Evolutionary conservation across 306 rosid species (phyloP).

Genomic region (Cyamopsis tetragonoloba): DNA sequence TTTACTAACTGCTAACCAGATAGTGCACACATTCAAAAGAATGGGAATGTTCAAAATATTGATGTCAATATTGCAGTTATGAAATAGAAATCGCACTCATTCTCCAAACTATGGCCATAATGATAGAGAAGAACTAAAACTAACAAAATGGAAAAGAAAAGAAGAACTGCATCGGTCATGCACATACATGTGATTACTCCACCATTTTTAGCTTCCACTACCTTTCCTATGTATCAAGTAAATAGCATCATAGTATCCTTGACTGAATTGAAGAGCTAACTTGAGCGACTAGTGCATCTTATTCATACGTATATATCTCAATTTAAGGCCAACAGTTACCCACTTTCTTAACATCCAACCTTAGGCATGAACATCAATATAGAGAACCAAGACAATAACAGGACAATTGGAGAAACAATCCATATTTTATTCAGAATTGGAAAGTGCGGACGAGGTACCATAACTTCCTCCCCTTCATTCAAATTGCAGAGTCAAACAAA

Average conservation of each 20-base stretch:
- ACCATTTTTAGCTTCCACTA: not conserved
- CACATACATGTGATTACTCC: not conserved
- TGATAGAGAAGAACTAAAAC: not conserved
- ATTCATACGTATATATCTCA: too few relatives aligned
- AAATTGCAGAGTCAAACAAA: not conserved
- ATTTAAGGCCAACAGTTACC: not conserved
- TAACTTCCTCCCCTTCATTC: not conserved
- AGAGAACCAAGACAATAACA: not conserved
- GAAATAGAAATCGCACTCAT: not conserved
- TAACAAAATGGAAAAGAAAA: constrained; percentile 4
- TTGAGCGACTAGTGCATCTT: not conserved
- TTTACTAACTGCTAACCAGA: constrained; percentile 8
- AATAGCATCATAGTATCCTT: not conserved
- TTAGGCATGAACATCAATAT: not conserved
- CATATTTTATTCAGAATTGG: not conserved
- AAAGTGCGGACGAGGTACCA: too few relatives aligned
- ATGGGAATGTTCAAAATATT: not conserved
- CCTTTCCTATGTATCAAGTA: not conserved
- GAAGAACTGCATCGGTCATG: not conserved
- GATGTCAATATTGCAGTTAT: not conserved
- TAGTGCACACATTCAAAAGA: not conserved
- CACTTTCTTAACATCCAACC: not conserved
- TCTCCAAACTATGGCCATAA: not conserved
- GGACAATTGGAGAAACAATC: not conserved
- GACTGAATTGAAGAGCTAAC: not conserved